Conservation (phyloP, 192 early-diverging fungal genomes). For the Backusella morwellensis region DNA sequence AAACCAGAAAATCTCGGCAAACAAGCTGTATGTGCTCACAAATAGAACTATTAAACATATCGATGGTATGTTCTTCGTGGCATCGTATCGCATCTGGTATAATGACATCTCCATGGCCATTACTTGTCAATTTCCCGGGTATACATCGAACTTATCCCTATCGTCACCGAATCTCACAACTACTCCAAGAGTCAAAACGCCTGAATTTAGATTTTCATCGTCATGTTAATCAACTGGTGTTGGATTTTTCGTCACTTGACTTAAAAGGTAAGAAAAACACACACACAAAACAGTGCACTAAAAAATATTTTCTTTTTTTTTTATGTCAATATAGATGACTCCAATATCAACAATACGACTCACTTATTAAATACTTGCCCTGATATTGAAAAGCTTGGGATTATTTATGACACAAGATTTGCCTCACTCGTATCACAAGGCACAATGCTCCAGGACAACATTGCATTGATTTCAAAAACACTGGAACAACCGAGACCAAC, state of each 20-base stretch:
- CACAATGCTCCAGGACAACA: background rate
- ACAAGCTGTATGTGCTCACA: background rate
- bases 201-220: slow-evolving; percentile 2
- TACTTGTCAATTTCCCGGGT: background rate
- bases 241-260: background rate
- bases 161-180: background rate
- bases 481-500: background rate
- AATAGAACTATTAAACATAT: background rate
- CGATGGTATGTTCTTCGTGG: background rate
- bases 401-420: background rate
- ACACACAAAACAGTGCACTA: background rate
- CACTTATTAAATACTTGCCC: background rate
- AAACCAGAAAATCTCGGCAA: background rate
- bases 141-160: background rate
- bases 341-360: background rate
- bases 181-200: background rate
- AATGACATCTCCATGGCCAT: background rate
- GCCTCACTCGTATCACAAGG: background rate
- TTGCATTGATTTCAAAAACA: background rate
- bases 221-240: slow-evolving; percentile 2
- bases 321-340: background rate
- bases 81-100: background rate
- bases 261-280: background rate
- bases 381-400: background rate
- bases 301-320: too few relatives aligned